Percentiles rank a stretch among this genome's conserved stretches.
These are phyloP conservation scores for Gliomastix tumulicola DNA, from an alignment of 2,329 filamentous ascomycete genomes.

Conservation along the genomic window DNA sequence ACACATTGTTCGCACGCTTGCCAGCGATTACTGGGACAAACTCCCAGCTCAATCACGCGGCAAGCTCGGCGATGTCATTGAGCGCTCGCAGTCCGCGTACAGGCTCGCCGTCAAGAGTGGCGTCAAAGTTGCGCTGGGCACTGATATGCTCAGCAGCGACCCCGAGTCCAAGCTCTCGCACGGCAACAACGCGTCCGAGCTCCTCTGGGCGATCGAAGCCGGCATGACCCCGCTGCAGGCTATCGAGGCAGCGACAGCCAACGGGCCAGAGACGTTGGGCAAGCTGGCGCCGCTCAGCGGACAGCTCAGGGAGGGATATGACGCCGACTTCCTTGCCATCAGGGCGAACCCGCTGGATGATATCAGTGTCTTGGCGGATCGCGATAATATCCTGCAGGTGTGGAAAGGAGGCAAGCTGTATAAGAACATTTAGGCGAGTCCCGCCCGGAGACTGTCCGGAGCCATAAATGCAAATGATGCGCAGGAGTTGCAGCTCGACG, in stretches of 20 bases:
- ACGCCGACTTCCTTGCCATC: constrained; percentile 41
- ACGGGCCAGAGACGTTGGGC: constrained; percentile 34
- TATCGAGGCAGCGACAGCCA: constrained; percentile 41
- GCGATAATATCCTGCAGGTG: constrained; percentile 34
- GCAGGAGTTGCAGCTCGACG: too few species aligned
- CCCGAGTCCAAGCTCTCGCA: constrained; percentile 19
- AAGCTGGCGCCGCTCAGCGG: constrained; percentile 34
- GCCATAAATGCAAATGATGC: too few species aligned
- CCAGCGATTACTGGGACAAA: constrained; percentile 18
- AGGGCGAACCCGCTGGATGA: constrained; percentile 33
- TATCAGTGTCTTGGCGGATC: constrained; percentile 28
- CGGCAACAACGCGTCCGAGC: constrained; percentile 35
- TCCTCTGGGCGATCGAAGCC: constrained; percentile 35
- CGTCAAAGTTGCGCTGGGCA: constrained; percentile 39
- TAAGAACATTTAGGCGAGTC: constrained; percentile 22
- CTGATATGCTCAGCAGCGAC: constrained; percentile 31
- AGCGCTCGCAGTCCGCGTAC: constrained; percentile 28
- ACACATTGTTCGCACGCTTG: constrained; percentile 29
- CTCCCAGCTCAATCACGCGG: constrained; percentile 21
- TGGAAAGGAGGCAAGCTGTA: constrained; percentile 36
- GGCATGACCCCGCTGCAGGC: constrained; percentile 40
- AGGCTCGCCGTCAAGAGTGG: constrained; percentile 31
- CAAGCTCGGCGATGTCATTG: constrained; percentile 29
- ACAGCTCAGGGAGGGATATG: constrained; percentile 34
- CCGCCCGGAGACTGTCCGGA: too few species aligned